Evolutionary conservation across 1,139 yeast genomes (phyloP).

Genomic region (Wickerhamiella infanticola): DNA sequence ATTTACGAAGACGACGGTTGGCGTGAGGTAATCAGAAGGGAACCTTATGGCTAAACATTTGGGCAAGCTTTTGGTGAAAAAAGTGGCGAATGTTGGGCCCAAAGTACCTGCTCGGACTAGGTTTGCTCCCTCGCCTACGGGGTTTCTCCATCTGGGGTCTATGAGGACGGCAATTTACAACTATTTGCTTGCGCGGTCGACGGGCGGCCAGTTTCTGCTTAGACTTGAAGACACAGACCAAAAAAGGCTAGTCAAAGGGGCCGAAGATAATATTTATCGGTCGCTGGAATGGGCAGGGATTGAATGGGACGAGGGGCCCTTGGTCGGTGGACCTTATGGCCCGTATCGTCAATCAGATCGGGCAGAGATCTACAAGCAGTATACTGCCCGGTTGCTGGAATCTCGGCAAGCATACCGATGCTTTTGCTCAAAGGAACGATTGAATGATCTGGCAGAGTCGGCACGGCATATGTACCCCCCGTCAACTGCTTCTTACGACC

Average conservation of each 20-base stretch:
- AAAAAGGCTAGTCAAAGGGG: conserved; percentile 58
- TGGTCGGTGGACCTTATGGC: conserved; percentile 45
- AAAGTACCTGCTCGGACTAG: conserved; percentile 61
- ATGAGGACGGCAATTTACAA: conserved; percentile 86
- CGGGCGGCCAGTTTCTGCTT: conserved; percentile 66
- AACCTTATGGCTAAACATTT: conserved; percentile 10
- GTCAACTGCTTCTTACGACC: conserved; percentile 80
- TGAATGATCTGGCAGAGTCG: conserved; percentile 48
- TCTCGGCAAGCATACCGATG: conserved; percentile 72
- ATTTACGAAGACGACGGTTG: neutral
- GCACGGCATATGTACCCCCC: conserved; percentile 72
- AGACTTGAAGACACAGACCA: conserved; percentile 89
- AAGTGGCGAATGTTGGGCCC: conserved; percentile 23
- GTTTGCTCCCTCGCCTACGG: conserved; percentile 98
- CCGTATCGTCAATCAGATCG: conserved; percentile 84
- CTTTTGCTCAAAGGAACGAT: conserved; percentile 69
- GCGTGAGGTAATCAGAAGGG: neutral
- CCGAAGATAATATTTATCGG: conserved; percentile 66
- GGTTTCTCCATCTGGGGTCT: conserved; percentile 81
- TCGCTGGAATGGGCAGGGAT: conserved; percentile 68
- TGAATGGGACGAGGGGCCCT: conserved; percentile 69
- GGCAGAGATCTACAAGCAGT: conserved; percentile 41
- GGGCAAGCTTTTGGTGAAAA: conserved; percentile 10
- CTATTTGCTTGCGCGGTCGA: conserved; percentile 60
- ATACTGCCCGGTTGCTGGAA: conserved; percentile 41